A percentile compares a stretch with the other conserved stretches of the same genome.
These are phyloP conservation scores for Atalantia buxifolia DNA, from an alignment of 345 rosid species.

Conservation along the genomic window DNA sequence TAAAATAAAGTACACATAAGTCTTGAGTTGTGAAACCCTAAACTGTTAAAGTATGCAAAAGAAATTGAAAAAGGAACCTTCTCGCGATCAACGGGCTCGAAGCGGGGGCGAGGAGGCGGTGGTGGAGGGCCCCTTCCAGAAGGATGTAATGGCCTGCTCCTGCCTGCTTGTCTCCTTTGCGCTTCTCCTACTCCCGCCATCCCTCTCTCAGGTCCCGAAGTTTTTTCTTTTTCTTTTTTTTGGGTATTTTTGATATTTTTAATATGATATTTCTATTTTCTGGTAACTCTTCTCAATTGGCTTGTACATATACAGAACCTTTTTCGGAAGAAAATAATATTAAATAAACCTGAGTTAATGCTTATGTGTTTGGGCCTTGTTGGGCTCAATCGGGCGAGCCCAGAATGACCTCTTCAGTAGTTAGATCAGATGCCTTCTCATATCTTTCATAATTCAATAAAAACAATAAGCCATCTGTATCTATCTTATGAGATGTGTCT, in stretches of 20 bases:
- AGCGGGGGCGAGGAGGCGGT: constrained; percentile 51
- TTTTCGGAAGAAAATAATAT: too few relatives aligned
- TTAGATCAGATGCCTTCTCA: neutral
- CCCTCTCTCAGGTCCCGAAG: constrained; percentile 4
- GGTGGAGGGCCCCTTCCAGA: constrained; percentile 57
- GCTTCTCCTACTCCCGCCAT: constrained; percentile 59
- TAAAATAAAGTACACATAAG: neutral
- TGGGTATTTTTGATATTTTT: too few relatives aligned
- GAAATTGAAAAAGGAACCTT: constrained; percentile 41
- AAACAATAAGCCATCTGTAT: too few relatives aligned
- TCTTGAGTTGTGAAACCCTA: constrained; percentile 23
- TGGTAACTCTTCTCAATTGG: neutral
- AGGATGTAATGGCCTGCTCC: constrained; percentile 59
- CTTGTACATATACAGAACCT: neutral
- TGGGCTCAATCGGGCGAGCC: neutral
- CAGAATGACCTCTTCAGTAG: neutral
- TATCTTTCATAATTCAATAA: too few relatives aligned
- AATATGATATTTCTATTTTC: neutral
- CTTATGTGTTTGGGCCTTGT: neutral
- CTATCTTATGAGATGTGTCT: too few relatives aligned
- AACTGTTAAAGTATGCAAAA: neutral
- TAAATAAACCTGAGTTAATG: neutral
- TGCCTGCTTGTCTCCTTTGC: constrained; percentile 56
- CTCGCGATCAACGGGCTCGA: constrained; percentile 80
- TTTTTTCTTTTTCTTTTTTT: too few relatives aligned